phyloP scores from a whole-genome alignment of 139 green algal species.

The Coelastrella sp. region DNA sequence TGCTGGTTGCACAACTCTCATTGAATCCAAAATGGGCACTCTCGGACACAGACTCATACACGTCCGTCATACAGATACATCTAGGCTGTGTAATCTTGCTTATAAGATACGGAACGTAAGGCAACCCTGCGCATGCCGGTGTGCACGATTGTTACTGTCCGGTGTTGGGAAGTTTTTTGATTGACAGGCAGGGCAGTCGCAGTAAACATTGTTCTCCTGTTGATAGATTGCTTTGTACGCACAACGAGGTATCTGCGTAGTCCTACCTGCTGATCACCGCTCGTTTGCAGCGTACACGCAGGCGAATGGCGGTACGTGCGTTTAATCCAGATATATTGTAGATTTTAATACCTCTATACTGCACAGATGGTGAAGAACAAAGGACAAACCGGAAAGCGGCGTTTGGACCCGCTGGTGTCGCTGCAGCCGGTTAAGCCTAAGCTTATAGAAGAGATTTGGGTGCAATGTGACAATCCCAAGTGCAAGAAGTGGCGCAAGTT shows the following conservation, averaged over 20 bases:
- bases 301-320: background rate
- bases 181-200: background rate
- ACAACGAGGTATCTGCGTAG: background rate
- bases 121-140: background rate
- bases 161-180: background rate
- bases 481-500: constrained; percentile 56
- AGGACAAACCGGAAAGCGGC: background rate
- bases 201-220: background rate
- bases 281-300: background rate
- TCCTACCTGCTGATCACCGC: background rate
- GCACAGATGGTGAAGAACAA: background rate
- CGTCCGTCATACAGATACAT: background rate
- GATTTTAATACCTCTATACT: too few species aligned
- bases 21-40: too few species aligned
- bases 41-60: too few species aligned
- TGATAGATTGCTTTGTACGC: background rate
- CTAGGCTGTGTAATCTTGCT: background rate
- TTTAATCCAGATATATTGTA: background rate
- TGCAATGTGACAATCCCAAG: constrained; percentile 48
- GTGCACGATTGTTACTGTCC: background rate
- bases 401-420: background rate
- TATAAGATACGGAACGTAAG: background rate
- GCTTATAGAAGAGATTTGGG: constrained; percentile 48
- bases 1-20: too few species aligned
- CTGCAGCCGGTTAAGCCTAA: background rate